Conservation (phyloP, 208 protist species). For the Kentomonas sorsogonicus region DNA sequence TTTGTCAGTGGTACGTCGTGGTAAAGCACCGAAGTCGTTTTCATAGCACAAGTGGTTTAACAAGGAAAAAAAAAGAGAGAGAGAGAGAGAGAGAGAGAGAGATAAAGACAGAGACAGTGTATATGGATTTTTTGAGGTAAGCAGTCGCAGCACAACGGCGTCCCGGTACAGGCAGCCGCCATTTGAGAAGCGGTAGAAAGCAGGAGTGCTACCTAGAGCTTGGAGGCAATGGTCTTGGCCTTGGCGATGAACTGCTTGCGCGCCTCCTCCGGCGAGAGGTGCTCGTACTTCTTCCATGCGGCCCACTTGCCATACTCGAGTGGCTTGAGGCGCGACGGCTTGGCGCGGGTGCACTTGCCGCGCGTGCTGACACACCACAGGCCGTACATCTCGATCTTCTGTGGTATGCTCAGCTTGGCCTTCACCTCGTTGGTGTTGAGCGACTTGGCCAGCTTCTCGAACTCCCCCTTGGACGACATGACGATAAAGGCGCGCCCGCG, state of each 20-base stretch:
- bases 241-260: constrained; percentile 63
- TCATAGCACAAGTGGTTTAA: not conserved
- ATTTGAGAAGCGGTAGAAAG: not conserved
- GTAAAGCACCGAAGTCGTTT: not conserved
- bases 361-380: constrained; percentile 76
- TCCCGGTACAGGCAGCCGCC: not conserved
- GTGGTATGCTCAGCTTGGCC: constrained; percentile 46
- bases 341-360: constrained; percentile 45
- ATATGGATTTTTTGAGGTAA: not conserved
- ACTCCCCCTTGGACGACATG: too few relatives aligned
- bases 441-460: constrained; percentile 38
- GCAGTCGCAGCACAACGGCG: not conserved
- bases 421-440: constrained; percentile 19
- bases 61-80: not conserved
- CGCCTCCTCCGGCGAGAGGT: constrained; percentile 63
- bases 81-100: constrained; percentile 5
- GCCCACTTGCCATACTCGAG: constrained; percentile 71
- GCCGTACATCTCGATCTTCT: constrained; percentile 85
- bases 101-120: not conserved
- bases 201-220: not conserved
- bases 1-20: too few relatives aligned
- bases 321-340: constrained; percentile 52
- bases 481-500: too few relatives aligned
- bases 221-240: constrained; percentile 28
- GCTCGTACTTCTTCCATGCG: constrained; percentile 76